phyloP scores from a whole-genome alignment of 441 rosid genomes.

The Flueggea neowawraea region DNA sequence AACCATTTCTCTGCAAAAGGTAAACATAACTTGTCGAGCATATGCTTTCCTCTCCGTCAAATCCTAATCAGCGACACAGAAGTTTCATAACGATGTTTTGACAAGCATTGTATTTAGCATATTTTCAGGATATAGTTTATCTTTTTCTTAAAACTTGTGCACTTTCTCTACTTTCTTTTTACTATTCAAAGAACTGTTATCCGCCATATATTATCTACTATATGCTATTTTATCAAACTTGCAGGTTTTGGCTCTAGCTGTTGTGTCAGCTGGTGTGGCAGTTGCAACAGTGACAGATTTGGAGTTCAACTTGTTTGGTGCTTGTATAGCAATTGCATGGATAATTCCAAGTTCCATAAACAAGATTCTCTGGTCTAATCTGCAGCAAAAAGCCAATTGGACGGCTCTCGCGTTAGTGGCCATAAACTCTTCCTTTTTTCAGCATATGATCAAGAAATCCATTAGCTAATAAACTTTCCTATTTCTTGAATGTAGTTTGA shows the following conservation, averaged over 20 bases:
- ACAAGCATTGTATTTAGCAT: no score
- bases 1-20: conserved; percentile 65
- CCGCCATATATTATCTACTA: no score
- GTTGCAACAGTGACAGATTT: conserved; percentile 86
- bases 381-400: conserved; percentile 92
- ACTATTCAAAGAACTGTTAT: no score
- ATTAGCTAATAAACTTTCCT: no score
- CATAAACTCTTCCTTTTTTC: background rate
- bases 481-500: conserved; percentile 46
- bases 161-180: no score
- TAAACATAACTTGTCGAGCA: conserved; percentile 9
- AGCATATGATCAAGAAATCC: background rate
- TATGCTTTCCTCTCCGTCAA: background rate
- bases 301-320: conserved; percentile 78
- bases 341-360: conserved; percentile 88
- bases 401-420: conserved; percentile 78
- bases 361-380: conserved; percentile 91
- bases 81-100: no score
- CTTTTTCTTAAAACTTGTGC: no score
- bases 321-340: conserved; percentile 80
- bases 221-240: background rate
- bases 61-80: background rate
- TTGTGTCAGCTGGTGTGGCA: conserved; percentile 89
- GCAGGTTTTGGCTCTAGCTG: conserved; percentile 65
- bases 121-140: no score